Evolutionary conservation across 257 asterid species (phyloP), one percentile per base, ranked within the genome.

Genomic region (Jacaranda copaia): DNA sequence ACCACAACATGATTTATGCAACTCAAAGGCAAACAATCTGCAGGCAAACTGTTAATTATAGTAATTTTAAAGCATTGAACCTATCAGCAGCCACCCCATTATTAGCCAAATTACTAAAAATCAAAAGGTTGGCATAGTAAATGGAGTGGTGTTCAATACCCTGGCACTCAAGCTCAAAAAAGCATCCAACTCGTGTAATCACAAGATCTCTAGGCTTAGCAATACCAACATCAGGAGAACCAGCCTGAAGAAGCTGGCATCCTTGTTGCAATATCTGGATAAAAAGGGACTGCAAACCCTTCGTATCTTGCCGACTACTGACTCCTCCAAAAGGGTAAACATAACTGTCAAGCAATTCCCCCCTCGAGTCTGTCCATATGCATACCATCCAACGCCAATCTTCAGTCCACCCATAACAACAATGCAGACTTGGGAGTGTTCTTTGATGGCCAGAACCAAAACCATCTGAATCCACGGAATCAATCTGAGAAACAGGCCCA

Each of bases 381-480:
- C 93, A 91, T 64, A 93, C 96, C 92, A 96, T 82, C 98, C 99
- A 96, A 51, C 98, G 97, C 99, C 99, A 96, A 88, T 96, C 99
- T 81, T 96, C 99, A 65, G 98, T 93, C 99, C 99, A 96, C 58
- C 97, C 99, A 85, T 96, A 96, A 86, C 99, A 93, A 83, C 99
- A 96, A 83, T 96, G 99, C 81, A 96, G 85, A 80, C 96, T 90
- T 25, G 99, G 96, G 68, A 89, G 87, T 73, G 90, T 67, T 88
- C 89, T 93, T 66, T 84, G 97, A 83, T 86, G 87, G 73, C 92
- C 89, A 77, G 96, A 80, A 45, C 91, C 90, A 81, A 87, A 84
- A 66, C 91, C 87, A 87, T 93, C 98, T 18, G 93, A 80, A 78
- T 87, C 94, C 69, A 87, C 48, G 72, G 95, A 81, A 63, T 89